A percentile compares a stretch with the other conserved stretches of the same genome.
Conservation (phyloP, 2,329 filamentous ascomycete species). For the Exophiala lecanii-corni region DNA sequence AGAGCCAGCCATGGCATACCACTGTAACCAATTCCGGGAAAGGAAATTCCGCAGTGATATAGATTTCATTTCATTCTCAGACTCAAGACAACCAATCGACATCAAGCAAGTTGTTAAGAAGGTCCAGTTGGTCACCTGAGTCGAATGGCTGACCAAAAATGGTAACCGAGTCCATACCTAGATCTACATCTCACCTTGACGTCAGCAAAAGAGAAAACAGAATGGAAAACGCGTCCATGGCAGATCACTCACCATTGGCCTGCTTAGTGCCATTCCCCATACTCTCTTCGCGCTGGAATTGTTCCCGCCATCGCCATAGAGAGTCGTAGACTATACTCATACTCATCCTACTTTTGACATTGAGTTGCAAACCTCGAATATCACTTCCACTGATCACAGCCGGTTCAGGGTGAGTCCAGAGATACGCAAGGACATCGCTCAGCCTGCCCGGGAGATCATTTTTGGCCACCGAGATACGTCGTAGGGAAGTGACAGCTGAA, state of each 20-base stretch:
- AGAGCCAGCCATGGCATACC: too few relatives aligned
- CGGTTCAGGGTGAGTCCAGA: constrained; percentile 44
- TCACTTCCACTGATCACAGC: constrained; percentile 9
- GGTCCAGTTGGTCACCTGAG: too few relatives aligned
- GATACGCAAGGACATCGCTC: constrained; percentile 60
- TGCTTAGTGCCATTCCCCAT: background rate
- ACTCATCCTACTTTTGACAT: constrained; percentile 60
- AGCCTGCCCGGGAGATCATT: constrained; percentile 61
- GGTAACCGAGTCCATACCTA: too few relatives aligned
- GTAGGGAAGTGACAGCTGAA: constrained; percentile 53
- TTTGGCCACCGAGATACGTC: constrained; percentile 54
- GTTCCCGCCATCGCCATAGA: constrained; percentile 66
- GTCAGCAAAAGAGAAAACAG: too few relatives aligned
- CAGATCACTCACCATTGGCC: background rate
- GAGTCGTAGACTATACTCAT: constrained; percentile 63
- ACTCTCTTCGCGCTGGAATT: constrained; percentile 36
- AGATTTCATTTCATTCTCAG: too few relatives aligned
- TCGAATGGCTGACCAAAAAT: too few relatives aligned
- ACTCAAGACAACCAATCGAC: too few relatives aligned
- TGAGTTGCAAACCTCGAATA: constrained; percentile 49
- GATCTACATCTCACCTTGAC: too few relatives aligned
- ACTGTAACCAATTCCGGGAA: too few relatives aligned
- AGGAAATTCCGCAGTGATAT: too few relatives aligned
- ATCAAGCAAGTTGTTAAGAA: too few relatives aligned
- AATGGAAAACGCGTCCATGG: too few relatives aligned